Evolutionary conservation across 176 grass and related monocot genomes (phyloP), one percentile per base, ranked within the genome.

Genomic region (maize (Zea mays)): DNA sequence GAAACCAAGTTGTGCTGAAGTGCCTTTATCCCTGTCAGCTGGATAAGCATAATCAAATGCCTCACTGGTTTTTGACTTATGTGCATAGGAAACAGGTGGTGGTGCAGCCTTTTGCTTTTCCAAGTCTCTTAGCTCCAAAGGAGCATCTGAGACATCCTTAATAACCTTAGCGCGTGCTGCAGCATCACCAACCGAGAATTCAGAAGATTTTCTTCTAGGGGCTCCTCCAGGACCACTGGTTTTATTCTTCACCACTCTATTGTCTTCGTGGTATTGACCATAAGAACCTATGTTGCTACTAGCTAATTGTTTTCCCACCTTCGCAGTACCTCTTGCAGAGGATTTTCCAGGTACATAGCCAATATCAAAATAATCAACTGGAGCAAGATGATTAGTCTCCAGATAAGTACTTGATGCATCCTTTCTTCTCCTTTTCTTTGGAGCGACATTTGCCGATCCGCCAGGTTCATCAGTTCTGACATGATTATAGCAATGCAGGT

Each of bases 381-480:
- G 64, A 81, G 81, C 83, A 75, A 69, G 77, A 61, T 84, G 70
- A 71, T 90, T 86, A 37, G 81, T 73, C 67, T 82, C 85, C 68
- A 52, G 61, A 67, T 81, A 71, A 65, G 79, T 57, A 62, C 65
- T 79, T 76, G 88, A 75, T 42, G 78, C 36, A 21, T 99, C 96
- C 84, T 89, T 99, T 85, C 90, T 90, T 91, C 88, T 99, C 78
- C 92, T 88, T 90, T 93, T 99, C 79, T 85, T 99, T 72, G 86
- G 88, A 69, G 75, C 86, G 1, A 78, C 81, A 77, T 83, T 62
- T 81, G 80, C 67, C 3, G 86, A 74, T 69, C 81, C 49, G 67
- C 75, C 84, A 76, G 85, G 38, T 55, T 96, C 62, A 81, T 81
- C 73, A 16, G 84, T 77, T 19, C 59, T 73, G 54, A 1, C 57